Conservation (phyloP, 106 monocot genomes). For the Allium sativum region DNA sequence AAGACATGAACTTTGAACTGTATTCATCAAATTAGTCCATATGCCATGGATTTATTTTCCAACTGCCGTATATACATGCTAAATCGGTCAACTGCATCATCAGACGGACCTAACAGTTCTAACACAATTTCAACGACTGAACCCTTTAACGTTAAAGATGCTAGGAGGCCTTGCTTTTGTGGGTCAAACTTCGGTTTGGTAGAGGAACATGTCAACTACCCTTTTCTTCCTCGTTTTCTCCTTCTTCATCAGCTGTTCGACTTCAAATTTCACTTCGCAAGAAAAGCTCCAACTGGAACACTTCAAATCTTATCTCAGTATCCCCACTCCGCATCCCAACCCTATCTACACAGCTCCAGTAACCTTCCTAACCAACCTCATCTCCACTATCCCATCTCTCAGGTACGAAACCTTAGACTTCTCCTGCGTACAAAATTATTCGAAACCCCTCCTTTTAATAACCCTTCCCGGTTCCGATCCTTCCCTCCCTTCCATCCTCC, state of each 20-base stretch:
- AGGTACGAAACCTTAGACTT: conserved; percentile 30
- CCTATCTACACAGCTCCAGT: conserved; percentile 70
- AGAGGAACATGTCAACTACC: no score
- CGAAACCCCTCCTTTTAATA: conserved; percentile 70
- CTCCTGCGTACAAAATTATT: conserved; percentile 27
- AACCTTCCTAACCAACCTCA: conserved; percentile 68
- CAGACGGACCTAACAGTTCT: no score
- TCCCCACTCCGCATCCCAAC: conserved; percentile 72
- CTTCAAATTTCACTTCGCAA: conserved; percentile 5
- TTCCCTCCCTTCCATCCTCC: conserved; percentile 76
- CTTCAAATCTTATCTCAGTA: conserved; percentile 81
- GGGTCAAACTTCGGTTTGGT: no score
- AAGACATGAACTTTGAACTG: no score
- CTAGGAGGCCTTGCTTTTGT: no score
- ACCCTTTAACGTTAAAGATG: no score
- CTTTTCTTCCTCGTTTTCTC: neutral
- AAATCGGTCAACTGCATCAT: no score
- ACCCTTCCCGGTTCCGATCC: conserved; percentile 53
- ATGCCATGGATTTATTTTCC: no score
- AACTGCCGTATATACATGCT: no score
- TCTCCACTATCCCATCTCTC: conserved; percentile 24
- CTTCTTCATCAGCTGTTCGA: neutral
- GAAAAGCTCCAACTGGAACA: conserved; percentile 27
- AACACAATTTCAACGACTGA: no score
- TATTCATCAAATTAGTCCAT: no score